Conservation (phyloP, 495 filamentous ascomycete species). For the Podospora anserina region DNA sequence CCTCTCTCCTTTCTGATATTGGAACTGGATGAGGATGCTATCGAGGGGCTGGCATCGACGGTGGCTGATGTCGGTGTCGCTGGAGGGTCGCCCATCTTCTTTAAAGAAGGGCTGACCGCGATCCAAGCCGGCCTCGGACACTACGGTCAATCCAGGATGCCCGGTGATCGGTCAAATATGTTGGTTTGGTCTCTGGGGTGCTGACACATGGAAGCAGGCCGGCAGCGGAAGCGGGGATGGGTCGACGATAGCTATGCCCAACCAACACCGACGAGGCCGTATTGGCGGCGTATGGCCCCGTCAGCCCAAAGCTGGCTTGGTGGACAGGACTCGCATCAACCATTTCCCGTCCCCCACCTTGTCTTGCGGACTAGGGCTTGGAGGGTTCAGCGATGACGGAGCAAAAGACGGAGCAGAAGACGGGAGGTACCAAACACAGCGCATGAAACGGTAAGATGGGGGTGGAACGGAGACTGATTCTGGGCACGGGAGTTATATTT, state of each 20-base stretch:
- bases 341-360: slow-evolving; percentile 4
- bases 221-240: not conserved
- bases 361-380: not conserved
- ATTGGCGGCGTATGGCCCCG: slow-evolving; percentile 8
- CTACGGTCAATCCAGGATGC: not conserved
- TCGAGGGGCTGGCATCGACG: slow-evolving; percentile 10
- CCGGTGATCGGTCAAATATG: slow-evolving; percentile 1
- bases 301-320: slow-evolving; percentile 1
- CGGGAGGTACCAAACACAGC: not conserved
- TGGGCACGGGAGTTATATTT: not conserved
- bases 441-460: not conserved
- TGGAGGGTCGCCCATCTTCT: slow-evolving; percentile 23
- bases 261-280: not conserved
- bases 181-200: not conserved
- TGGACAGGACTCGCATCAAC: slow-evolving; percentile 1
- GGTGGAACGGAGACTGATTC: not conserved
- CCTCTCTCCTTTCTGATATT: slow-evolving; percentile 44
- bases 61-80: slow-evolving; percentile 16
- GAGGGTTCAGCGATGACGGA: not conserved
- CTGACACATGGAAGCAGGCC: slow-evolving; percentile 6
- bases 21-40: slow-evolving; percentile 6
- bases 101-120: not conserved
- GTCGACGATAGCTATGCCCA: not conserved
- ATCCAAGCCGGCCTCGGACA: slow-evolving; percentile 1
- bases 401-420: not conserved